These are phyloP conservation scores for Chalciporus sp. DNA, from an alignment of 1,284 basidiomycete genomes.

Conservation along the genomic window DNA sequence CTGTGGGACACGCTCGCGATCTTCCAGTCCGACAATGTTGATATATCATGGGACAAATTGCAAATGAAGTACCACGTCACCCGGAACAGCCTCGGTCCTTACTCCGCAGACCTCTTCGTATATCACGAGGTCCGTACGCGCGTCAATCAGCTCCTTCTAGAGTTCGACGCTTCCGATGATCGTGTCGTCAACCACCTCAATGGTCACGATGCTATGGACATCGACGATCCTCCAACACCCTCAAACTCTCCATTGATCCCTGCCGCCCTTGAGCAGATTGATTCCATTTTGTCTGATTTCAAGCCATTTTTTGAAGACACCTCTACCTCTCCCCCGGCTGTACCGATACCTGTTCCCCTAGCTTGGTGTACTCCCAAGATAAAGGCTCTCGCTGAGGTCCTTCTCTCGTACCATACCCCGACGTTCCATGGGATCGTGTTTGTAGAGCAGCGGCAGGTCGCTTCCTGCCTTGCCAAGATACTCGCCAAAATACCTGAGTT, in stretches of 20 bases:
- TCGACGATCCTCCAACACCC: conserved; percentile 21
- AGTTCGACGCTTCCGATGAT: conserved; percentile 24
- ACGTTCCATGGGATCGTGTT: conserved; percentile 82
- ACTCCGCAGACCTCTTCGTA: conserved; percentile 62
- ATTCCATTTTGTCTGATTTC: conserved; percentile 54
- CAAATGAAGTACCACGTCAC: conserved; percentile 62
- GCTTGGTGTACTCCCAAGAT: conserved; percentile 77
- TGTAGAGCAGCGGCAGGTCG: conserved; percentile 80
- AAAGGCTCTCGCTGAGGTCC: conserved; percentile 56
- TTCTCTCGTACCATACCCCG: conserved; percentile 54
- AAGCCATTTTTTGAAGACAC: conserved; percentile 50
- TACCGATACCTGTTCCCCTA: conserved; percentile 46
- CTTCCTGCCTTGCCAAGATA: conserved; percentile 66
- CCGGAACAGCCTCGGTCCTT: conserved; percentile 51
- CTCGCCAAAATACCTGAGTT: conserved; percentile 61
- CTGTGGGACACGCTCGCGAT: conserved; percentile 58
- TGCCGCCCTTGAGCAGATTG: conserved; percentile 46
- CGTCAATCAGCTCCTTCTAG: conserved; percentile 40
- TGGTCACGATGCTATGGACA: conserved; percentile 26
- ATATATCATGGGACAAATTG: conserved; percentile 57
- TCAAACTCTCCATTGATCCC: conserved; percentile 30
- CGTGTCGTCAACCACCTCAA: conserved; percentile 14
- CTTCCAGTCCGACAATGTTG: conserved; percentile 43
- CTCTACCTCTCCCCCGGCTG: conserved; percentile 23
- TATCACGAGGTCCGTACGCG: conserved; percentile 59